Percentiles rank a stretch among this genome's conserved stretches.
phyloP scores from a whole-genome alignment of 352 stramenopile species.

The Phytophthora rubi region DNA sequence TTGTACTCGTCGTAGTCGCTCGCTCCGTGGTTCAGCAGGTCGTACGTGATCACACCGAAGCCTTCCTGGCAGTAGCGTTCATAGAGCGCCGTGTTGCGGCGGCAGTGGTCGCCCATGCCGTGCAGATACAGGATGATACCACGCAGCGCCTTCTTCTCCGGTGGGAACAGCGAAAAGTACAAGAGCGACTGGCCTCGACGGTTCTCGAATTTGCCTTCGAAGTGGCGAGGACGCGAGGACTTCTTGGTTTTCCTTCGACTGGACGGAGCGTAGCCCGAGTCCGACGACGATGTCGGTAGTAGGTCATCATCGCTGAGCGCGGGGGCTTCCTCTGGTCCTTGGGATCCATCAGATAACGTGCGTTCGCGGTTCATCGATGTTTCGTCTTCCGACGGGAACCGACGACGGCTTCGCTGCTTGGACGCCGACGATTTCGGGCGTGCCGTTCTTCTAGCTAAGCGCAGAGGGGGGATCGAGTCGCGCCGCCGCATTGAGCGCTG shows the following conservation, averaged over 20 bases:
- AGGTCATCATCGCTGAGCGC: conserved; percentile 15
- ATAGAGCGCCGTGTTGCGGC: conserved; percentile 55
- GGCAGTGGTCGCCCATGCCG: conserved; percentile 67
- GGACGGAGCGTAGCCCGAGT: conserved; percentile 4
- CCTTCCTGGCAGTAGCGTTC: conserved; percentile 51
- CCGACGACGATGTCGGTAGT: conserved; percentile 25
- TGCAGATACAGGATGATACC: conserved; percentile 66
- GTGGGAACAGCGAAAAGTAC: conserved; percentile 63
- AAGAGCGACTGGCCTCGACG: conserved; percentile 54
- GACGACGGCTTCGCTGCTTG: conserved; percentile 14
- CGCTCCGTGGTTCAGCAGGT: conserved; percentile 57
- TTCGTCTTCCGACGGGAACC: conserved; percentile 20
- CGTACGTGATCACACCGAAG: conserved; percentile 66
- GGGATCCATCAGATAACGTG: conserved; percentile 24
- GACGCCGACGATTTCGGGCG: conserved; percentile 21
- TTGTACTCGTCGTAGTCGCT: conserved; percentile 46
- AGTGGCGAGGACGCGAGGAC: conserved; percentile 28
- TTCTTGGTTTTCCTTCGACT: conserved; percentile 15
- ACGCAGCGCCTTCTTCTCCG: conserved; percentile 42
- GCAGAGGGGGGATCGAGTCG: conserved; percentile 12
- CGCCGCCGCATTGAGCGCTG: conserved; percentile 9
- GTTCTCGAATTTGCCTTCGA: conserved; percentile 60
- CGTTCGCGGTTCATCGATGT: conserved; percentile 1
- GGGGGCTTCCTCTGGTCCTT: conserved; percentile 9
- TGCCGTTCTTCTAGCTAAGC: conserved; percentile 1